Evolutionary conservation across 176 grass and related monocot species (phyloP), one percentile per base, ranked within the genome.

Genomic region (Chrysopogon serrulatus): DNA sequence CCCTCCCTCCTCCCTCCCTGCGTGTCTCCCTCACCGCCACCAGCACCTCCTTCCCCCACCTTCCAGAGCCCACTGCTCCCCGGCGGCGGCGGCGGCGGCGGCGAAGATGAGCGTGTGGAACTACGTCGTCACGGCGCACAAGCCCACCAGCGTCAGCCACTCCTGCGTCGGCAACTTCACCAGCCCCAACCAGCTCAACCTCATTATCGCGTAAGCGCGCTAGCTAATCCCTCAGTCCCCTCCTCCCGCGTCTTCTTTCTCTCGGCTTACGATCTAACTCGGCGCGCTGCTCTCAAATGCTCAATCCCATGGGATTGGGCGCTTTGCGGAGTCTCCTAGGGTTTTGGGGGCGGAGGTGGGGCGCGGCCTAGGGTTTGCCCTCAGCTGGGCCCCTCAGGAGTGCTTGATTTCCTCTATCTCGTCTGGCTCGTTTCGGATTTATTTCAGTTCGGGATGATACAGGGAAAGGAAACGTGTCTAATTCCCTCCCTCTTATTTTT

Each of bases 111-210:
- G 96, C 91, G 84, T 94, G n/a, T 99, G 96, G 96, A 99, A 96
- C 93, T 96, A 99, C 83, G 96, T 96, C 27, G 96, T 96, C 13
- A 94, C 96, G 88, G 96, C 96, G 73, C 96, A 96, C 81, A 99
- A 96, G 93, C 96, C 96, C 26, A 99, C 96, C 64, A 99, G 87
- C 91, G 96, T 99, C 83, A 96, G 86, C 65, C 91, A 96, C 91
- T 99, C 96, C 76, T 99, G 96, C 76, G 93, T 99, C 57, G 96
- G 96, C 51, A 94, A 99, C 93, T 99, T 99, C 86, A 99, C 93
- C 89, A 82, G 93, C 39, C 90, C 96, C 74, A 83, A 85, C 62
- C 87, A 97, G 87, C 92, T 97, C 79, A 97, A 94, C 80, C 94
- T 97, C 86, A 92, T 97, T 73, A 90, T 97, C 70, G 94, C 94